A percentile compares a stretch with the other conserved stretches of the same genome.
phyloP scores from a whole-genome alignment of 2,329 filamentous ascomycete species.

The Mollisiaceae sp. region DNA sequence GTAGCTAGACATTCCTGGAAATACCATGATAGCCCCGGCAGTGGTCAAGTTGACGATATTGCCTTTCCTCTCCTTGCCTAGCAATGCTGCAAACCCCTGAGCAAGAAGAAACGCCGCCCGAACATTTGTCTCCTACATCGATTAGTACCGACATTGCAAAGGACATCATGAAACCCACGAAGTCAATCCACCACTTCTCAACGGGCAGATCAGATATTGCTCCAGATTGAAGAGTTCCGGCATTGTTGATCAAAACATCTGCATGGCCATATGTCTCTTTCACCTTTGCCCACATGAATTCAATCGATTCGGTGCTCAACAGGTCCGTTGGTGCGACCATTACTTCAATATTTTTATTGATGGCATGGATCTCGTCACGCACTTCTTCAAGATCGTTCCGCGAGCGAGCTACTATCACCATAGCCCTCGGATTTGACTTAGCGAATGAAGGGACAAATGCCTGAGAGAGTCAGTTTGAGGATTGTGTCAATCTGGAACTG shows the following conservation, averaged over 20 bases:
- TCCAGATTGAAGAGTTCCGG: conserved; percentile 18
- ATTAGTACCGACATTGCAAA: not conserved
- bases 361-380: conserved; percentile 37
- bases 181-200: conserved; percentile 31
- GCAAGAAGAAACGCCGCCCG: conserved; percentile 43
- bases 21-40: not conserved
- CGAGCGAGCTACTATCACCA: conserved; percentile 44
- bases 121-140: conserved; percentile 43
- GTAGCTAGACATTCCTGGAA: conserved; percentile 22
- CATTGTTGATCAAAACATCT: conserved; percentile 53
- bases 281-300: conserved; percentile 30
- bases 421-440: conserved; percentile 43
- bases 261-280: conserved; percentile 49
- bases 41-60: conserved; percentile 29
- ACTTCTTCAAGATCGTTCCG: conserved; percentile 38
- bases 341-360: conserved; percentile 42
- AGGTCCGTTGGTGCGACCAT: conserved; percentile 43
- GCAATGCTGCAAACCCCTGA: conserved; percentile 41
- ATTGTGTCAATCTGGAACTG: not conserved
- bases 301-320: conserved; percentile 27
- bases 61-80: conserved; percentile 24
- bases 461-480: not conserved
- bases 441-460: conserved; percentile 35
- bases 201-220: conserved; percentile 13
- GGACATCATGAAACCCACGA: conserved; percentile 22